A percentile compares a stretch with the other conserved stretches of the same genome.
Evolutionary conservation across 805 yeast genomes (phyloP).

Genomic region (Zygosaccharomyces bisporus): DNA sequence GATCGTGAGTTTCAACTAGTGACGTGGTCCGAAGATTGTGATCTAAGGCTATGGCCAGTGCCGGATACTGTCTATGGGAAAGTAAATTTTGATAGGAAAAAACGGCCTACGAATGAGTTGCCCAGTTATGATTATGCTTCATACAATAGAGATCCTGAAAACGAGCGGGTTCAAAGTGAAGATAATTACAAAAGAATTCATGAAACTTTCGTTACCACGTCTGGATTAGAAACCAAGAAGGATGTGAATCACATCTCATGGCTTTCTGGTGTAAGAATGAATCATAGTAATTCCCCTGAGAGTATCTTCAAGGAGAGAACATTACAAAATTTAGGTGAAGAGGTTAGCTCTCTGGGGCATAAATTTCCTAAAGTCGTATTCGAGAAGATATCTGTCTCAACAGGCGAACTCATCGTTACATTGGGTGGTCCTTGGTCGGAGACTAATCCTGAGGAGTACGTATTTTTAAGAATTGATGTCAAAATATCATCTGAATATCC

Average conservation of each 20-base stretch:
- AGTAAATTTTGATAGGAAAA: conserved; percentile 42
- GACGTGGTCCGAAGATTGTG: conserved; percentile 91
- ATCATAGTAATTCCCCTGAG: conserved; percentile 36
- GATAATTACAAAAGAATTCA: conserved; percentile 34
- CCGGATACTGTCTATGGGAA: conserved; percentile 46
- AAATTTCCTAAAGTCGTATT: conserved; percentile 83
- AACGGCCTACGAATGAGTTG: conserved; percentile 37
- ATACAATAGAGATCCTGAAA: conserved; percentile 50
- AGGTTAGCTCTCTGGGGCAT: conserved; percentile 81
- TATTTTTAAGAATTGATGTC: conserved; percentile 68
- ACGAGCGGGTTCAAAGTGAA: conserved; percentile 22
- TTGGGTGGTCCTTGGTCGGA: conserved; percentile 73
- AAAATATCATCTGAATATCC: conserved; percentile 76
- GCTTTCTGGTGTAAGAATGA: conserved; percentile 87
- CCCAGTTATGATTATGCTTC: conserved; percentile 46
- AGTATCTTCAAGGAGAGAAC: conserved; percentile 36
- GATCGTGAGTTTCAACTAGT: conserved; percentile 87
- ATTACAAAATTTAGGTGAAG: conserved; percentile 80
- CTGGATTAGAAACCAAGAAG: conserved; percentile 36
- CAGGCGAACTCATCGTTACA: conserved; percentile 75
- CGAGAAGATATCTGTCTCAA: conserved; percentile 82
- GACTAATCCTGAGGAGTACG: conserved; percentile 38
- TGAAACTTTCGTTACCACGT: conserved; percentile 40
- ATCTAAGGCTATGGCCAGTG: conserved; percentile 77
- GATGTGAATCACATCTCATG: conserved; percentile 73